Evolutionary conservation across 2,329 filamentous ascomycete species (phyloP), one percentile per base, ranked within the genome.

Genomic region (Zasmidium cellare): DNA sequence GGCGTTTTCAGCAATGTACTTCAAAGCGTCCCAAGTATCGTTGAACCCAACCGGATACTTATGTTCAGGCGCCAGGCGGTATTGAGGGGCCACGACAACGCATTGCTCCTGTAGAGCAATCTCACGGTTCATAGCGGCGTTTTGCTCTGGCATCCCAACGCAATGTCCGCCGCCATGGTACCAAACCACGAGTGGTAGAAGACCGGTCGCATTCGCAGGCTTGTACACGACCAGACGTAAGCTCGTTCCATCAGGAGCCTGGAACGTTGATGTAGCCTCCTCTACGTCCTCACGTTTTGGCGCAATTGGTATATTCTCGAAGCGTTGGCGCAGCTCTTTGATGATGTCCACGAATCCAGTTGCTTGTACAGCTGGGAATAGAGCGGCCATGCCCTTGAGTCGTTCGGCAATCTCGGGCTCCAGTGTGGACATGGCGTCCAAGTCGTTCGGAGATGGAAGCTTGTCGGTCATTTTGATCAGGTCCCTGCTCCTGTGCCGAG

Each of bases 41-140:
- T 80, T 71, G 2, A 82, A 68, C 3, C 75, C 76, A 0, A 68
- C 69, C 0, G 80, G 80, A 59, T 81, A 82, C 20, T 71, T 68
- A 61, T 81, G 69, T 54, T 81, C 79, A 0, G 80, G 80, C n/a
- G 79, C 79, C 44, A 80, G 74, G 2, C 80, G 74, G 59, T 82
- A 82, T 28, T 60, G 51, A 22, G 61, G 58, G 5, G 56, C 57
- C 2, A 63, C 49, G 12, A 60, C 56, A 1, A 63, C 51, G 28
- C 53, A 56, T 3, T 51, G 19, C 45, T 65, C 57, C 16, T 58
- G 22, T 3, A 48, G 46, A 2, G 50, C 59, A 3, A 59, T 54
- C 19, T 55, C 41, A 16, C 52, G 59, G 23, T 51, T 59, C 46
- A 61, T 46, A n/a, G 19, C 25, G 2, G 47, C 45, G 20, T 56